These are phyloP conservation scores for Fraxinus sp. DNA, from an alignment of 305 asterid genomes.

Conservation along the genomic window DNA sequence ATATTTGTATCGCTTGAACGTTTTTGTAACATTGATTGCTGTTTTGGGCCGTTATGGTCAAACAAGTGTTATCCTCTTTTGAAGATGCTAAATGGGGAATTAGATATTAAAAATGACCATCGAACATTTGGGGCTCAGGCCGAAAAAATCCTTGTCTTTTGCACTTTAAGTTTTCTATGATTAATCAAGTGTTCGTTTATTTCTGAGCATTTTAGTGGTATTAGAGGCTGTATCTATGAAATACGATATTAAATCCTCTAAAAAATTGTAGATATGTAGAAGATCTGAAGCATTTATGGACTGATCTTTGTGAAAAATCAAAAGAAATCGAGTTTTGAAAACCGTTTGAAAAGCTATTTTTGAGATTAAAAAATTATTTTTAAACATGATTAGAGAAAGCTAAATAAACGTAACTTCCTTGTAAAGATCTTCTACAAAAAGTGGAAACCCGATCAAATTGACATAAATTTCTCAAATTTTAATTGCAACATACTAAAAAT, in stretches of 20 bases:
- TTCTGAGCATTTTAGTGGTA: not conserved
- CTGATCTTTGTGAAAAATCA: no score
- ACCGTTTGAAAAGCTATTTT: not conserved
- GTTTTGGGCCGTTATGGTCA: not conserved
- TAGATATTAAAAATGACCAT: not conserved
- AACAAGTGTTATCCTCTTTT: not conserved
- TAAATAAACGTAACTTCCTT: not conserved
- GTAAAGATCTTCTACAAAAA: not conserved
- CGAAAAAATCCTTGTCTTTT: no score
- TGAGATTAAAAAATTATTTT: not conserved
- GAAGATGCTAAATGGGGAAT: not conserved
- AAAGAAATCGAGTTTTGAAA: not conserved
- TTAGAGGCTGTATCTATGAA: no score
- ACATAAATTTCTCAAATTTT: not conserved
- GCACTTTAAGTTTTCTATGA: not conserved
- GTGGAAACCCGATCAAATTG: not conserved
- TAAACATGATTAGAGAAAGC: not conserved
- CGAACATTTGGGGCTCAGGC: not conserved
- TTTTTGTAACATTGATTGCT: not conserved
- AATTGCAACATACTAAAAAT: not conserved
- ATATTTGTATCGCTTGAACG: not conserved
- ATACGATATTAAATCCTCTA: not conserved
- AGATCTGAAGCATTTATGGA: not conserved
- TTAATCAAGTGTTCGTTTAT: not conserved
- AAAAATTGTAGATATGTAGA: not conserved